Conservation (phyloP, 805 yeast genomes). For the Kodamaea laetipori region DNA sequence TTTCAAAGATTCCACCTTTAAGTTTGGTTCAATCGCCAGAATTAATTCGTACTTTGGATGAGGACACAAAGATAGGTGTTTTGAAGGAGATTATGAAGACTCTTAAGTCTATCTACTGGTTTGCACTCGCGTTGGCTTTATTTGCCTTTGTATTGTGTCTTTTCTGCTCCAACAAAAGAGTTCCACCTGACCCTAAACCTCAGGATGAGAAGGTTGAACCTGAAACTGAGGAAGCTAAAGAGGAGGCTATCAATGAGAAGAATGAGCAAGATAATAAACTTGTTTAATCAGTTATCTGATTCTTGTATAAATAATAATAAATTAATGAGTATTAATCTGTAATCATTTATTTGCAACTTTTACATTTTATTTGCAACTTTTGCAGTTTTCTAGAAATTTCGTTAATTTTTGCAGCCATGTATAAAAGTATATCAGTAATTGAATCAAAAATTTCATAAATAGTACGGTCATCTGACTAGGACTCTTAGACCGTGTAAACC, state of each 20-base stretch:
- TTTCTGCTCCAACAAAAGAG: slow-evolving; percentile 42
- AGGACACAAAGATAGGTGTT: slow-evolving; percentile 21
- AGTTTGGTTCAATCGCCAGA: slow-evolving; percentile 29
- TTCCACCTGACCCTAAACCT: slow-evolving; percentile 35
- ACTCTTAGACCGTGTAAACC: no score
- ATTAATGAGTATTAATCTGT: no score
- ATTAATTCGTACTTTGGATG: slow-evolving; percentile 19
- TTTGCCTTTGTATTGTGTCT: slow-evolving; percentile 32
- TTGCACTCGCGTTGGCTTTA: slow-evolving; percentile 38
- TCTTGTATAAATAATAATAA: no score
- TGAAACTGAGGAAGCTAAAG: background rate
- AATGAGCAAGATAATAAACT: background rate
- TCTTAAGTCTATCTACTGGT: slow-evolving; percentile 34
- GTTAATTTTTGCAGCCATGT: no score
- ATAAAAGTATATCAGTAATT: no score
- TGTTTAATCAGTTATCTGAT: background rate
- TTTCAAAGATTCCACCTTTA: slow-evolving; percentile 17
- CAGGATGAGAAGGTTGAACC: slow-evolving; percentile 3
- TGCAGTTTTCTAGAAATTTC: no score
- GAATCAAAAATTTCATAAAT: no score
- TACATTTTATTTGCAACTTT: no score
- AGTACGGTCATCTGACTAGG: no score
- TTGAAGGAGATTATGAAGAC: slow-evolving; percentile 36
- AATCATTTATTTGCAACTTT: no score
- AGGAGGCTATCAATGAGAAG: background rate